These are phyloP conservation scores for Choiromyces venosus DNA, from an alignment of 495 filamentous ascomycete species.

Conservation along the genomic window DNA sequence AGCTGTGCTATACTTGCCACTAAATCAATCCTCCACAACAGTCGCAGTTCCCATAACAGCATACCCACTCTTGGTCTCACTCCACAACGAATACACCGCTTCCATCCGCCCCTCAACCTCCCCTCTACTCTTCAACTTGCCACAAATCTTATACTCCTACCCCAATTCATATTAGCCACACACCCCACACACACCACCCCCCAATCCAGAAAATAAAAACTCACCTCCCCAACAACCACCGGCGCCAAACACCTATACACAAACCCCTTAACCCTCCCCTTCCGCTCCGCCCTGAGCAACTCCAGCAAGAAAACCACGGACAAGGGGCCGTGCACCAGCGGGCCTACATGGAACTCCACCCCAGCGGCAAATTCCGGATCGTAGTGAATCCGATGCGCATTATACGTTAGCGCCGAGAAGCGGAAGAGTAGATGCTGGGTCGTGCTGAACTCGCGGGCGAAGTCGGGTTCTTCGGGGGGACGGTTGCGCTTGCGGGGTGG, in stretches of 20 bases:
- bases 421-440: slow-evolving; percentile 62
- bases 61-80: slow-evolving; percentile 39
- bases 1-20: neutral
- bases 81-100: slow-evolving; percentile 40
- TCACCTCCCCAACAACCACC: slow-evolving; percentile 63
- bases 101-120: slow-evolving; percentile 5
- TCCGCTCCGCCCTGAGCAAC: slow-evolving; percentile 47
- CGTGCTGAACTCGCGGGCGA: slow-evolving; percentile 57
- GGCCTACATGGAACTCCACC: slow-evolving; percentile 65
- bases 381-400: slow-evolving; percentile 69
- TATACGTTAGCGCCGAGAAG: slow-evolving; percentile 69
- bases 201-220: slow-evolving; percentile 41
- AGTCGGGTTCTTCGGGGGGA: slow-evolving; percentile 48
- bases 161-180: neutral
- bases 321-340: slow-evolving; percentile 83
- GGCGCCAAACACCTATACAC: slow-evolving; percentile 80
- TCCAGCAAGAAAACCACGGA: slow-evolving; percentile 68
- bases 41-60: slow-evolving; percentile 36
- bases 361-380: slow-evolving; percentile 59
- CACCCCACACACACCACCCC: neutral
- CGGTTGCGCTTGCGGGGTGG: slow-evolving; percentile 3
- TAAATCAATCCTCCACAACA: slow-evolving; percentile 30
- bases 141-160: slow-evolving; percentile 40
- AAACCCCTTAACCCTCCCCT: slow-evolving; percentile 48
- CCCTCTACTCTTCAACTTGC: slow-evolving; percentile 17